These are phyloP conservation scores for Eustoma russellianum DNA, from an alignment of 257 asterid genomes.

Conservation along the genomic window DNA sequence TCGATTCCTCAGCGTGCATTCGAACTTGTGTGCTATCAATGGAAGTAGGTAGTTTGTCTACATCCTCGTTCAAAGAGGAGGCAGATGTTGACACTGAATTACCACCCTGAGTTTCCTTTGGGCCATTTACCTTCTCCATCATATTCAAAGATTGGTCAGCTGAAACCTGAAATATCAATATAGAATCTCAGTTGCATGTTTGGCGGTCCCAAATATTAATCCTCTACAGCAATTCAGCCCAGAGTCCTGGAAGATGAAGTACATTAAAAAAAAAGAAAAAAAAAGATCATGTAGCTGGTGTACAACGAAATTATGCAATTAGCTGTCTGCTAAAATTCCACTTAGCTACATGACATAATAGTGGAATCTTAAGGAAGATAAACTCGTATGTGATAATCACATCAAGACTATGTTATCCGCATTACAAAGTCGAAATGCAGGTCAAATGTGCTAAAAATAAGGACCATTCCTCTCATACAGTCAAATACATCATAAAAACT, in stretches of 20 bases:
- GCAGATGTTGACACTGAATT: conserved; percentile 32
- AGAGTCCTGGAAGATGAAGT: neutral
- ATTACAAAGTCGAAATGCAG: too few relatives aligned
- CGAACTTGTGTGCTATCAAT: conserved; percentile 23
- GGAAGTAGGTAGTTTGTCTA: conserved; percentile 26
- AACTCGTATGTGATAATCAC: too few relatives aligned
- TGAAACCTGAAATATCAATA: conserved; percentile 25
- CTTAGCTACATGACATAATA: too few relatives aligned
- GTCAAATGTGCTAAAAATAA: too few relatives aligned
- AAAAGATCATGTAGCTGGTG: too few relatives aligned
- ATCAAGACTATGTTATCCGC: too few relatives aligned
- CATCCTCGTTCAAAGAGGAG: conserved; percentile 30
- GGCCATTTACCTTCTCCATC: neutral
- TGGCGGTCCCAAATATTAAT: neutral
- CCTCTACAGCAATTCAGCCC: neutral
- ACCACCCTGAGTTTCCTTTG: conserved; percentile 6
- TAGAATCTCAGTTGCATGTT: neutral
- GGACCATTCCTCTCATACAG: too few relatives aligned
- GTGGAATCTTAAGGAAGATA: too few relatives aligned
- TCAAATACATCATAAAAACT: too few relatives aligned
- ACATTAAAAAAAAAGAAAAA: too few relatives aligned
- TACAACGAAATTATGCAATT: too few relatives aligned
- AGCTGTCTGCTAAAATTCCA: too few relatives aligned
- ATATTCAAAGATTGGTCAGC: conserved; percentile 23
- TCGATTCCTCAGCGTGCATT: conserved; percentile 31